phyloP scores from a whole-genome alignment of 495 filamentous ascomycete species.

The Aspergillus avenaceus region DNA sequence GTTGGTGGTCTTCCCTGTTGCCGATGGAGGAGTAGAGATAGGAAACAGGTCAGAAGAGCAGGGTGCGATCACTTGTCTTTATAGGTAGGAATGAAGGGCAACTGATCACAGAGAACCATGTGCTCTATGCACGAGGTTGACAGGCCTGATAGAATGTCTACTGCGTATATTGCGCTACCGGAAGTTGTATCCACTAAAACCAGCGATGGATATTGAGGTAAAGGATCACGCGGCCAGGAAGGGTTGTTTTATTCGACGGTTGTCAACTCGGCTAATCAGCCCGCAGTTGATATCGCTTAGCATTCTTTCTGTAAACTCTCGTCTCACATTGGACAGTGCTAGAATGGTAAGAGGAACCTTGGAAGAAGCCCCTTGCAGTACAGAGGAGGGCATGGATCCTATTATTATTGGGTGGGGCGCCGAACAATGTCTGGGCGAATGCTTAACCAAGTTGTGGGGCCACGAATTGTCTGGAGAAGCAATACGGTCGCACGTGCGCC shows the following conservation, averaged over 20 bases:
- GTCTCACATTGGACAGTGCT: neutral
- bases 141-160: neutral
- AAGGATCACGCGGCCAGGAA: neutral
- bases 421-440: neutral
- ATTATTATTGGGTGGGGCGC: neutral
- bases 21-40: neutral
- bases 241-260: neutral
- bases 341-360: neutral
- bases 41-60: neutral
- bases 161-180: neutral
- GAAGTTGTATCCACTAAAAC: constrained; percentile 1
- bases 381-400: too few relatives aligned
- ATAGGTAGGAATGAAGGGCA: constrained; percentile 4
- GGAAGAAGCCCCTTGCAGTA: neutral
- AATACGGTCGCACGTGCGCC: neutral
- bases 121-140: constrained; percentile 1
- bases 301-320: neutral
- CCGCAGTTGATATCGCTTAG: neutral
- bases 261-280: neutral
- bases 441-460: neutral
- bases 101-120: neutral
- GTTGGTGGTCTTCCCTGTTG: neutral
- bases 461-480: neutral
- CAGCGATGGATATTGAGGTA: neutral
- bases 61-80: constrained; percentile 3